phyloP scores from a whole-genome alignment of 768 basidiomycete species.

The Porphyrellus cyaneotinctus region DNA sequence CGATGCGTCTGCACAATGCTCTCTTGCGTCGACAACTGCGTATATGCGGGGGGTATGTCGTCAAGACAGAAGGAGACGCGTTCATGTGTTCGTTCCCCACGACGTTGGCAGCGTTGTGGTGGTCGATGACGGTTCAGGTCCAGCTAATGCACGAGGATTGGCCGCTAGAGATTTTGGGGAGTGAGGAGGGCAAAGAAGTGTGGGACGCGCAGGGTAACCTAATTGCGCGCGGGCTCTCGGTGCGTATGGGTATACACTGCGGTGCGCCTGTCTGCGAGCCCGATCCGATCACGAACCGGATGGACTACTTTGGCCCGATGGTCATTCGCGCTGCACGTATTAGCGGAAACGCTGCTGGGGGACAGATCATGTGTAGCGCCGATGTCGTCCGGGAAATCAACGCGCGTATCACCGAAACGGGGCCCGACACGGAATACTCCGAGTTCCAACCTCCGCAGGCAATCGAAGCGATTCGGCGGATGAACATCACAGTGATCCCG shows the following conservation, averaged over 20 bases:
- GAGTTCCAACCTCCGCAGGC: slow-evolving; percentile 53
- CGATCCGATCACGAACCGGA: slow-evolving; percentile 87
- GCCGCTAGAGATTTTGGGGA: slow-evolving; percentile 92
- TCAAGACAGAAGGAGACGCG: slow-evolving; percentile 98
- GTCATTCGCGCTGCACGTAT: slow-evolving; percentile 92
- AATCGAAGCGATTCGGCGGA: slow-evolving; percentile 68
- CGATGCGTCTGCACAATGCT: slow-evolving; percentile 86
- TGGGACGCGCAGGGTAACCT: slow-evolving; percentile 60
- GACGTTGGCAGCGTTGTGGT: slow-evolving; percentile 81
- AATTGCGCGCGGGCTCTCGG: slow-evolving; percentile 83
- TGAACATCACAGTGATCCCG: slow-evolving; percentile 66
- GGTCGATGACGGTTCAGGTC: slow-evolving; percentile 83
- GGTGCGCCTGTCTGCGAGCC: slow-evolving; percentile 86
- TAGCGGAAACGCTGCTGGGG: slow-evolving; percentile 76
- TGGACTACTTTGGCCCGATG: slow-evolving; percentile 98
- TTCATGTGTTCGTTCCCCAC: slow-evolving; percentile 99
- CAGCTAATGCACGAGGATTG: slow-evolving; percentile 78
- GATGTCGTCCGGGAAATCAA: slow-evolving; percentile 82
- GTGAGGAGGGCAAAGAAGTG: slow-evolving; percentile 83
- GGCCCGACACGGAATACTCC: slow-evolving; percentile 59
- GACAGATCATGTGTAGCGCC: slow-evolving; percentile 88
- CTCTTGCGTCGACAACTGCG: slow-evolving; percentile 82
- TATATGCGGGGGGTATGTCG: slow-evolving; percentile 93
- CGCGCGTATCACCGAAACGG: slow-evolving; percentile 52
- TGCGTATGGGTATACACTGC: slow-evolving; percentile 97